These are phyloP conservation scores for Tulasnella sp. DNA, from an alignment of 768 basidiomycete genomes.

Conservation along the genomic window DNA sequence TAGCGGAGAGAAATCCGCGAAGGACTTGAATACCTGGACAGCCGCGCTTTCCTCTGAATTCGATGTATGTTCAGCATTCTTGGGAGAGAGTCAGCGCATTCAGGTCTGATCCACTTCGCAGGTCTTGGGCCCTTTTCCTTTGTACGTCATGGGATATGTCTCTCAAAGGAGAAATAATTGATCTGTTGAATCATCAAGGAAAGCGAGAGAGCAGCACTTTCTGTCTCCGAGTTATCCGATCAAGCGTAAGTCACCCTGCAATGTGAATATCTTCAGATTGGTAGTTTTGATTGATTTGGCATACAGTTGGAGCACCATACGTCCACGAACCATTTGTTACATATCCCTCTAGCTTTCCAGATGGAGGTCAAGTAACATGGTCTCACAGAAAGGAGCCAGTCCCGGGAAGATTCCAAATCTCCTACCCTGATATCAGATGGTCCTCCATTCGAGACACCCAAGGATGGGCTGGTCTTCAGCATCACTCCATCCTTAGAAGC, in stretches of 20 bases:
- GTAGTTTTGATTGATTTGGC: background rate
- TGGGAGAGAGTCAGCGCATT: too few relatives aligned
- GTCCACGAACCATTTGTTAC: background rate
- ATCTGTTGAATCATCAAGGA: background rate
- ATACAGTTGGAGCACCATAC: background rate
- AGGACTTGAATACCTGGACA: too few relatives aligned
- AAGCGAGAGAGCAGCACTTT: conserved; percentile 14
- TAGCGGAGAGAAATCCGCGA: too few relatives aligned
- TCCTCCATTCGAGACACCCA: conserved; percentile 2
- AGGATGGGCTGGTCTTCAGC: conserved; percentile 14
- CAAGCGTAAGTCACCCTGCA: background rate
- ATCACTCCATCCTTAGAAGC: conserved; percentile 15
- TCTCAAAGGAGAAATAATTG: background rate
- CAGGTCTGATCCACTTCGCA: background rate
- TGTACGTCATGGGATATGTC: background rate
- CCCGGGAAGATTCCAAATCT: background rate
- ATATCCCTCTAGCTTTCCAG: conserved; percentile 7
- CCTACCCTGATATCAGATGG: conserved; percentile 13
- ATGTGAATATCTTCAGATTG: background rate
- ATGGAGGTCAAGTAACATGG: conserved; percentile 14
- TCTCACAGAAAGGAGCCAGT: background rate
- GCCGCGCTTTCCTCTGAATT: too few relatives aligned
- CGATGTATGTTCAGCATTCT: too few relatives aligned
- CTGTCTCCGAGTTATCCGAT: conserved; percentile 15
- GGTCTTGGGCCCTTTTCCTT: conserved; percentile 11